Conservation (phyloP, 306 rosid genomes). For the Rosa lucieae region DNA sequence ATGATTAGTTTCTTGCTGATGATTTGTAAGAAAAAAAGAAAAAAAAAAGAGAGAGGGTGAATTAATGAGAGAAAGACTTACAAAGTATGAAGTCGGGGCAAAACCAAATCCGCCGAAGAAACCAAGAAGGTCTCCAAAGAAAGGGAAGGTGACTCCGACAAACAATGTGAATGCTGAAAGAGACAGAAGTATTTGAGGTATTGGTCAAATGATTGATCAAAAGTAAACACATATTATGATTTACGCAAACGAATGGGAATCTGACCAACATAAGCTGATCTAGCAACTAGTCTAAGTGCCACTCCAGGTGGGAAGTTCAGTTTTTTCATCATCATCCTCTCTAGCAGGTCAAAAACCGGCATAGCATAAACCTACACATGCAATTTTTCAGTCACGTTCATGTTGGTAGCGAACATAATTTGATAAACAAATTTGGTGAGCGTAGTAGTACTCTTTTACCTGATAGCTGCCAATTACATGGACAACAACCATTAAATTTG, state of each 20-base stretch:
- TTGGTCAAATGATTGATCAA: too few species aligned
- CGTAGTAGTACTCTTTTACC: constrained; percentile 33
- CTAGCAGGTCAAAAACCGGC: constrained; percentile 85
- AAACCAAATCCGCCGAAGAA: constrained; percentile 97
- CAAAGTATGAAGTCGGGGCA: constrained; percentile 85
- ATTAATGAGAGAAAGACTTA: constrained; percentile 25
- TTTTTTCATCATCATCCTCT: constrained; percentile 56
- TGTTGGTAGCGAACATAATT: background rate
- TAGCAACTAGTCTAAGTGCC: constrained; percentile 65
- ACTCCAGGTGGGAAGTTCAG: constrained; percentile 65
- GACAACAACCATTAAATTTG: constrained; percentile 85
- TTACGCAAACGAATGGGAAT: background rate
- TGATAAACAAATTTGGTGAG: background rate
- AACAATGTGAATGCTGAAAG: constrained; percentile 73
- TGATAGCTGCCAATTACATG: constrained; percentile 97
- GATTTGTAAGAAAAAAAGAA: background rate
- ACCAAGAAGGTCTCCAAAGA: constrained; percentile 96
- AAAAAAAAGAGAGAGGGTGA: background rate
- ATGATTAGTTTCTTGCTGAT: background rate
- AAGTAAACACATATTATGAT: background rate
- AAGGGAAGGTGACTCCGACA: constrained; percentile 79
- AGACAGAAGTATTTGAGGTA: background rate
- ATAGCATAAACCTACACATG: constrained; percentile 72
- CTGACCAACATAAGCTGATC: constrained; percentile 79
- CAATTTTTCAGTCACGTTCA: background rate